These are phyloP conservation scores for Aphanomyces invadans DNA, from an alignment of 352 stramenopile genomes.

Conservation along the genomic window DNA sequence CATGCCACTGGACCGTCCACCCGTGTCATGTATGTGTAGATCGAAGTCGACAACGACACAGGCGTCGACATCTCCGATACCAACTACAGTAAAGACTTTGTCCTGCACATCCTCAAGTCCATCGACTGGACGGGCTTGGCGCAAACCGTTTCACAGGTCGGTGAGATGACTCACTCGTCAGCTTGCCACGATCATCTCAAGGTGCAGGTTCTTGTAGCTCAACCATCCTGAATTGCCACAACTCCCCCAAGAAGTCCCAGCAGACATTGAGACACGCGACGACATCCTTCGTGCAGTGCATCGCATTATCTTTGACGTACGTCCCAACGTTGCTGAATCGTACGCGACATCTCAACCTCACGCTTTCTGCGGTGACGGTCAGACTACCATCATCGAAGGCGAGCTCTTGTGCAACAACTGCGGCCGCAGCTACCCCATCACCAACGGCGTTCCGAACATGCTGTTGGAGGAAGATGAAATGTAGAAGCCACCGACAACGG, in stretches of 20 bases:
- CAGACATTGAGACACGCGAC: slow-evolving; percentile 47
- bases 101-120: slow-evolving; percentile 80
- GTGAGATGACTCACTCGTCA: slow-evolving; percentile 23
- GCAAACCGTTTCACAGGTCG: slow-evolving; percentile 68
- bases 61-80: slow-evolving; percentile 71
- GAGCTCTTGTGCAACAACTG: slow-evolving; percentile 83
- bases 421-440: slow-evolving; percentile 64
- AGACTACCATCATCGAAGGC: slow-evolving; percentile 81
- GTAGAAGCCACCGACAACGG: slow-evolving; percentile 30
- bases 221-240: slow-evolving; percentile 73
- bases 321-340: no score
- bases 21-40: slow-evolving; percentile 31
- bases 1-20: not conserved
- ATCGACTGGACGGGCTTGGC: slow-evolving; percentile 76
- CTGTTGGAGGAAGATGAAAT: slow-evolving; percentile 81
- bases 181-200: not conserved
- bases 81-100: slow-evolving; percentile 75
- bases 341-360: no score
- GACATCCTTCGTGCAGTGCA: slow-evolving; percentile 70
- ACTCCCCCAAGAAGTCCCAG: slow-evolving; percentile 54
- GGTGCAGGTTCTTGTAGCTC: slow-evolving; percentile 32
- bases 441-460: slow-evolving; percentile 80
- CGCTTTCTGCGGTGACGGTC: no score
- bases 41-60: slow-evolving; percentile 60
- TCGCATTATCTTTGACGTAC: slow-evolving; percentile 72